Percentiles rank a stretch among this genome's conserved stretches.
phyloP scores from a whole-genome alignment of 805 yeast species.

The Naumovozyma baii region DNA sequence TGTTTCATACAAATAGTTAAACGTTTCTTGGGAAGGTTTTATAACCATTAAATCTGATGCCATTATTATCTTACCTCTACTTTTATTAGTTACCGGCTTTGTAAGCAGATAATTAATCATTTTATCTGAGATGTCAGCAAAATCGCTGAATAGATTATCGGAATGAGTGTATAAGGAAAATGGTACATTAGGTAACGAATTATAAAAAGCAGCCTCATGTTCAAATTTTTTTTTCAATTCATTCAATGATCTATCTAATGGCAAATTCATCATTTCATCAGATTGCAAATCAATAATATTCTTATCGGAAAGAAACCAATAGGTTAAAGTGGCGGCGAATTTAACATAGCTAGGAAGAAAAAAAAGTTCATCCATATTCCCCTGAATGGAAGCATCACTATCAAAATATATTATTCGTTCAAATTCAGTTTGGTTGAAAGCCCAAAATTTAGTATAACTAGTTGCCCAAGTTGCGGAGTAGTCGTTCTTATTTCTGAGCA shows the following conservation, averaged over 20 bases:
- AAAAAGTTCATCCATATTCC: slow-evolving; percentile 40
- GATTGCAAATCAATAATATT: slow-evolving; percentile 6
- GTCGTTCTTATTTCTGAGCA: too few species aligned
- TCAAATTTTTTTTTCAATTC: background rate
- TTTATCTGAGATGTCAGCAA: slow-evolving; percentile 7
- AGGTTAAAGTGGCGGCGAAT: slow-evolving; percentile 37
- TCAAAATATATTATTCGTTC: slow-evolving; percentile 47
- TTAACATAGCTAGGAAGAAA: slow-evolving; percentile 36
- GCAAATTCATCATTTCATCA: background rate
- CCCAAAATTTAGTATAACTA: slow-evolving; percentile 45
- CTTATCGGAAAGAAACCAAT: slow-evolving; percentile 27
- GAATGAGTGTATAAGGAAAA: slow-evolving; percentile 3
- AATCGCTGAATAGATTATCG: slow-evolving; percentile 1
- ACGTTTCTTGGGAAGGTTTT: slow-evolving; percentile 32
- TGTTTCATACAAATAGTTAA: slow-evolving; percentile 7
- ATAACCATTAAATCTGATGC: slow-evolving; percentile 45
- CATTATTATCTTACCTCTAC: slow-evolving; percentile 11
- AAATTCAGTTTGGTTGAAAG: slow-evolving; percentile 39
- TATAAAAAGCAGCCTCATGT: slow-evolving; percentile 16
- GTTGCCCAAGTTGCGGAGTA: slow-evolving; percentile 29
- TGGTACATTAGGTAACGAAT: slow-evolving; percentile 28
- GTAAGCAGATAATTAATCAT: slow-evolving; percentile 3
- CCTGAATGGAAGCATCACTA: slow-evolving; percentile 39
- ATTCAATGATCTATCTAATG: background rate
- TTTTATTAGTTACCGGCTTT: slow-evolving; percentile 1